Base-by-base conservation (phyloP, 1,284 basidiomycete species). In the Chondrostereum purpureum region DNA sequence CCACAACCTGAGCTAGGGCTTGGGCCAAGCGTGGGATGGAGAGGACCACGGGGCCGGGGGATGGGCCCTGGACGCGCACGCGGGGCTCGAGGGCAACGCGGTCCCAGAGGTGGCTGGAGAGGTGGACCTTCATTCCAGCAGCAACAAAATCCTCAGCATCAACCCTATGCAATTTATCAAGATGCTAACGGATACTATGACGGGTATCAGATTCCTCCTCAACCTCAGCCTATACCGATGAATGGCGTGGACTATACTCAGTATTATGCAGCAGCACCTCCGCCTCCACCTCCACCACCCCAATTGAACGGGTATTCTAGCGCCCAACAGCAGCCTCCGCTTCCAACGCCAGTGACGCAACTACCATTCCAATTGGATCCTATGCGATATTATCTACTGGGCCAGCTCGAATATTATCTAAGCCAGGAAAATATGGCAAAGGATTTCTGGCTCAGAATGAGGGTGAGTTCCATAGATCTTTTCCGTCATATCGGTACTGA, bases 401-500 rank as follows among this genome's bases (percentile, higher is more conserved):
- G 80, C 3, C 89, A 93, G 64, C 66, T 93, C 47, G 92, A 94
- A 64, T 94, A 91, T 62, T 94, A 93, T 66, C 73, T 94, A 51
- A 89, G 88, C 57, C 73, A 83, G 49, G 82, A 94, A 57, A 94
- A 94, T 60, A 73, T 95, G 66, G 84, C 78, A 14, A 78, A 81
- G 61, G 92, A 95, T 63, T 76, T 88, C 53, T 93, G 77, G 66
- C 69, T 95, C 27, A 75, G 88, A 46, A 75, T 83, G 63, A 73
- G 78, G 67, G 90, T 88, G 54, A 55, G 76, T 68, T 2, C 37
- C 5, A 14, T 33, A 5, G 36, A 41, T 16, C 3, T n/a, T 39
- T 33, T 24, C 8, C 42, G 43, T 38, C 20, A 18, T 43, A n/a
- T n/a, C n/a, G n/a, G n/a, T n/a, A n/a, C n/a, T 39, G 20, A 31